These are phyloP conservation scores for Lindgomyces ingoldianus DNA, from an alignment of 495 filamentous ascomycete species.

Conservation along the genomic window DNA sequence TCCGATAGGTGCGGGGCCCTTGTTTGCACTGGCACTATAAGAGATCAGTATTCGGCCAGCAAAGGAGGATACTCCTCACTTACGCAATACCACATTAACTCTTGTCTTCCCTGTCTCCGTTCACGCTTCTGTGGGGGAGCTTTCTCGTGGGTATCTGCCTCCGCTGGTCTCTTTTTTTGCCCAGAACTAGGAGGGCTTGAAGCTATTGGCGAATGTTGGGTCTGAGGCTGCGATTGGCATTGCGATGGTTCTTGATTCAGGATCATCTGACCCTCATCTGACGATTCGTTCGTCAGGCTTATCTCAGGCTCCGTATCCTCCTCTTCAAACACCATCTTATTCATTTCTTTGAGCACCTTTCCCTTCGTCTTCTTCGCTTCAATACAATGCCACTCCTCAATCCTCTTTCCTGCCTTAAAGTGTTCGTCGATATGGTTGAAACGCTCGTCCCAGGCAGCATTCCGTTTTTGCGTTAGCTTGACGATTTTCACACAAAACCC, in stretches of 20 bases:
- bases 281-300: background rate
- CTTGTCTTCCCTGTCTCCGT: background rate
- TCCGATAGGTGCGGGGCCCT: too few relatives aligned
- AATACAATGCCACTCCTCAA: constrained; percentile 53
- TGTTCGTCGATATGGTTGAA: constrained; percentile 89
- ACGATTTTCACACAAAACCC: constrained; percentile 74
- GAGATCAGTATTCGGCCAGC: too few relatives aligned
- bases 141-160: background rate
- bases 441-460: constrained; percentile 66
- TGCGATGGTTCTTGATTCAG: background rate
- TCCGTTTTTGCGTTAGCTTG: constrained; percentile 54
- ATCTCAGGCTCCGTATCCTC: constrained; percentile 13
- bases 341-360: constrained; percentile 24
- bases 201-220: background rate
- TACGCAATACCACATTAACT: background rate
- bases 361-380: constrained; percentile 41
- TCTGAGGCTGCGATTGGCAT: background rate
- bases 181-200: background rate
- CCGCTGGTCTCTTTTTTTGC: background rate
- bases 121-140: background rate
- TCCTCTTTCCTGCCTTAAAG: constrained; percentile 57
- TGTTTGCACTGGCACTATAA: too few relatives aligned
- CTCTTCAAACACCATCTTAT: constrained; percentile 25
- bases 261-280: background rate
- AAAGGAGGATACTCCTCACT: too few relatives aligned